A percentile compares a stretch with the other conserved stretches of the same genome.
phyloP scores from a whole-genome alignment of 2,329 filamentous ascomycete genomes.

The Trichophyton schoenleinii region DNA sequence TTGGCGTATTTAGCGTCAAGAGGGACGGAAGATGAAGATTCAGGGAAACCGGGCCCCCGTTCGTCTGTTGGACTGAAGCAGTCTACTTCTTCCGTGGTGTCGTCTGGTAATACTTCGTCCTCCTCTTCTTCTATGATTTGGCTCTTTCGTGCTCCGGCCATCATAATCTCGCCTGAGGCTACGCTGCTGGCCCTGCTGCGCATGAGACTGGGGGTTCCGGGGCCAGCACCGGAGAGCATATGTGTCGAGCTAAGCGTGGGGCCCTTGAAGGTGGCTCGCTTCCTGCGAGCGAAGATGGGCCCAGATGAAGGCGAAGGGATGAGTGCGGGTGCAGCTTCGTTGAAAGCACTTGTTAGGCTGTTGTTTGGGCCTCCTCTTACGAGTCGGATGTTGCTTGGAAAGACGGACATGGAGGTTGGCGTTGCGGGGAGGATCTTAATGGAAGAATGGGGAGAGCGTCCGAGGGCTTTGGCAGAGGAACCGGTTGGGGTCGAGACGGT shows the following conservation, averaged over 20 bases:
- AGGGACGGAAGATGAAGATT: not conserved
- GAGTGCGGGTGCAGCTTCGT: conserved; percentile 26
- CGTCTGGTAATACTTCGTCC: conserved; percentile 19
- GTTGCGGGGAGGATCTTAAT: conserved; percentile 93
- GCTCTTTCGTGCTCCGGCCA: conserved; percentile 26
- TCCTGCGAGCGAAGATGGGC: conserved; percentile 36
- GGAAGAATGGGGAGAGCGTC: conserved; percentile 69
- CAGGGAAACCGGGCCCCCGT: conserved; percentile 5
- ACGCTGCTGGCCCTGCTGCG: conserved; percentile 18
- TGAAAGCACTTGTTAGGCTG: conserved; percentile 24
- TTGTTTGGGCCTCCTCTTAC: conserved; percentile 45
- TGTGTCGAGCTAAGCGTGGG: conserved; percentile 32
- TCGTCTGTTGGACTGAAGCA: conserved; percentile 26
- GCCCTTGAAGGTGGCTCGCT: conserved; percentile 35
- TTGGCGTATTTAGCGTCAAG: not conserved
- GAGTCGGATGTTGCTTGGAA: conserved; percentile 76
- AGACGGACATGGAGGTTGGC: conserved; percentile 55
- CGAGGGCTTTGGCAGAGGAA: conserved; percentile 37
- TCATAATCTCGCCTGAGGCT: conserved; percentile 15
- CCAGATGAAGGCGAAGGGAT: conserved; percentile 31
- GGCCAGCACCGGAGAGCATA: conserved; percentile 22
- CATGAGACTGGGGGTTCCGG: conserved; percentile 24
- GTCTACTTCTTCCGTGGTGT: conserved; percentile 32
- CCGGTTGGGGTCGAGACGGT: conserved; percentile 57
- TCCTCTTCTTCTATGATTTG: conserved; percentile 36